Base-by-base conservation (phyloP, 177 flowering plant genomes). In the Telopea speciosissima region DNA sequence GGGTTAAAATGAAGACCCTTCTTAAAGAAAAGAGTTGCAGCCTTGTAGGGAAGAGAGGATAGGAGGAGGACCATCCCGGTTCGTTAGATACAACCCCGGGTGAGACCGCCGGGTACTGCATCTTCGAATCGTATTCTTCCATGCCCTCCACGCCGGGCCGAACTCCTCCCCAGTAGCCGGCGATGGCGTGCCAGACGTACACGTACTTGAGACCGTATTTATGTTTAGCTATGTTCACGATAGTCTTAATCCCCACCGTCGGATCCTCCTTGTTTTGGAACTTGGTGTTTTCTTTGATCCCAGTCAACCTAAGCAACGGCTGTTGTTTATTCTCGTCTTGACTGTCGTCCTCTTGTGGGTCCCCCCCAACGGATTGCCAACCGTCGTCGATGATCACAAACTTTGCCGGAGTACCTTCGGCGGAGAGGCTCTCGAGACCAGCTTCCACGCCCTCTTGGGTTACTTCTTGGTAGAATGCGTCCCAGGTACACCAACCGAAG, bases 401-500 rank as follows among this genome's bases (percentile, higher is more conserved):
- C 75, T 83, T 89, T 7, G 98, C 85, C 0, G 97, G 96, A 1
- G 87, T 79, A 8, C 90, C 96, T 22, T 94, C 91, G 8, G 83
- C 79, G 12, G 86, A 56, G 2, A 95, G 85, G 65, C 89, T 85
- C 64, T 75, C 73, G 3, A 93, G 81, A 1, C 97, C 99, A 13
- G 86, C 83, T 70, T 87, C 94, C 8, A 95, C 98, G 0, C 91
- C 99, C 62, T 93, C 93, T 71, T 88, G 97, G 31, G 90, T 93
- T 16, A 95, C 97, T 2, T 91, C 94, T 45, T 91, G 89, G 80
- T 95, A 95, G 72, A 95, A 95, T 14, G 97, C 99, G 73, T 91
- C 99, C 99, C 99, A 95, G 5, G 97, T 92, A 82, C 98, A 95
- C 99, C 98, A 95, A 9, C 99, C 98, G 71, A 95, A 95, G 63